phyloP scores from a whole-genome alignment of 2,329 filamentous ascomycete species.

The Neurospora crassa region DNA sequence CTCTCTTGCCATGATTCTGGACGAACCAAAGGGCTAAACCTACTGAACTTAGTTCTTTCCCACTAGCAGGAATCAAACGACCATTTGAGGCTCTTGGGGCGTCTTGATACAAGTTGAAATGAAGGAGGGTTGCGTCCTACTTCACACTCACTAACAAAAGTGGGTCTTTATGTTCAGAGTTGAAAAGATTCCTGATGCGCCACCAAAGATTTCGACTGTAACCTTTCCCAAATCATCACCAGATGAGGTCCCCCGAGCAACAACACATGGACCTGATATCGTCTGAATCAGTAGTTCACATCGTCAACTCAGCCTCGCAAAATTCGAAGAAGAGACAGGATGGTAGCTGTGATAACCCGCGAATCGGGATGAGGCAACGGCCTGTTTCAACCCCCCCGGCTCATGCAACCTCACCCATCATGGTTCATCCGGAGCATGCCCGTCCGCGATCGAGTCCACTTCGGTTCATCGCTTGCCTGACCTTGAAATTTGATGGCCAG shows the following conservation, averaged over 20 bases:
- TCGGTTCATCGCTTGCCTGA: background rate
- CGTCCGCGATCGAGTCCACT: constrained; percentile 5
- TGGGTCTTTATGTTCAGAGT: background rate
- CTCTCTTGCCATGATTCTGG: background rate
- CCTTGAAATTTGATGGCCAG: background rate
- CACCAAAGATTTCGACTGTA: background rate
- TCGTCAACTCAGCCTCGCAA: background rate
- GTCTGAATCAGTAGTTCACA: background rate
- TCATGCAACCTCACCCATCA: background rate
- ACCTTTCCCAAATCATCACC: background rate
- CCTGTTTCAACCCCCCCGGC: background rate
- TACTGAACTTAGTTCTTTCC: background rate
- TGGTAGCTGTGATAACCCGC: background rate
- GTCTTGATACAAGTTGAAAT: background rate
- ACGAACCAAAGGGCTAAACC: background rate
- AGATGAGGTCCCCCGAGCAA: background rate
- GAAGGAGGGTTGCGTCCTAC: background rate
- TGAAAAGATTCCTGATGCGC: too few species aligned
- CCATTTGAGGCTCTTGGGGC: background rate
- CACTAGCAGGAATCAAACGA: background rate
- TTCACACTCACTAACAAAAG: background rate
- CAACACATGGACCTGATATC: background rate
- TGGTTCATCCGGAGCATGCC: constrained; percentile 8
- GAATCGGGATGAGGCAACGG: background rate
- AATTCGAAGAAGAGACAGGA: background rate